Base-by-base conservation (phyloP, 192 early-diverging fungal species). In the Linderina pennispora region DNA sequence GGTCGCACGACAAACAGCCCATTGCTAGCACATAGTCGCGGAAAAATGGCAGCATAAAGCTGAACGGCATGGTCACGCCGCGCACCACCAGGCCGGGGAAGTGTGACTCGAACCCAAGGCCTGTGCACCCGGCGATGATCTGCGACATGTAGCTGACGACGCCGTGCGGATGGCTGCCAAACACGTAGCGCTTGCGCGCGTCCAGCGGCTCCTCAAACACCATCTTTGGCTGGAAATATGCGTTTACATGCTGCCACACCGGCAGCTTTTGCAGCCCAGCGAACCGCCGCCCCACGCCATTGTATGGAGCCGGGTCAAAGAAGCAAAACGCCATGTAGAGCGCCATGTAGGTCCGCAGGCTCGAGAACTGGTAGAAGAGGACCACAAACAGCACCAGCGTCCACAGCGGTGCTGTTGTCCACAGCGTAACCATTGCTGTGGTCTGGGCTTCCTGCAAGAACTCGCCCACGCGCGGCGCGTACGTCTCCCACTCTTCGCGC, bases 81-180 rank as follows among this genome's bases (percentile, higher is more conserved):
- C 82, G 75, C 36, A 87, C 66, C 3, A 79, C 65, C 40, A 98
- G 81, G 5, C 92, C 92, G 1, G 88, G 88, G 53, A 91, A 91
- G 15, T 76, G 39, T 20, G 77, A 50, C 19, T 80, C 78, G 35
- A 98, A 85, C 11, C 80, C 71, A 24, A 82, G 64, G 3, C 87
- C 91, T 37, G 94, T 90, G 0, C 87, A 89, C 0, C 63, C 92
- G 61, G 91, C 91, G 36, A 88, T 84, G 13, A 78, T 77, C 66
- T 84, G 84, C 1, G 91, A 87, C 13, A 87, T 89, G 19, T 92
- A 77, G 14, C 83, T 76, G 40, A 93, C 87, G 43, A 96, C 86
- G 7, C 90, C 91, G 50, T 94, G 91, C 15, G 92, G 92, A 57
- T 98, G 92, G 54, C 90, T 53, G 32, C 82, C 92, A 76, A 98